Evolutionary conservation across 192 early-diverging fungal genomes (phyloP).

Genomic region (Jimgerdemannia lactiflua): DNA sequence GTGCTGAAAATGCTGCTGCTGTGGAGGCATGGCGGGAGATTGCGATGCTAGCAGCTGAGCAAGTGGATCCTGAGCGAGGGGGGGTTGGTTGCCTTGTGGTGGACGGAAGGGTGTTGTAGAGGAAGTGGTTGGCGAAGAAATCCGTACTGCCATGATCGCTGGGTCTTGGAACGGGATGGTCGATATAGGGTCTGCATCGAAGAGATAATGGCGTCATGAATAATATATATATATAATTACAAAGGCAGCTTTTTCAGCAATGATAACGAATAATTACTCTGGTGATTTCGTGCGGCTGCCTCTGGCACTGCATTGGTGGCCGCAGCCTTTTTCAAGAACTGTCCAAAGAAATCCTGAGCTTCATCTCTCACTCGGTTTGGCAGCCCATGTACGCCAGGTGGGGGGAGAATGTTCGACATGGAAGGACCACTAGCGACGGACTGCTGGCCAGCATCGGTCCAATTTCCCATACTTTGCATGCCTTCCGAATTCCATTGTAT

Average conservation of each 20-base stretch:
- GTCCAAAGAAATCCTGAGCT: conserved; percentile 54
- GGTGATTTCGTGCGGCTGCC: conserved; percentile 5
- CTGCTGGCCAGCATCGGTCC: conserved; percentile 3
- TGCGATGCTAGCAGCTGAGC: background rate
- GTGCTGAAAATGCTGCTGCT: background rate
- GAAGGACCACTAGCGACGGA: background rate
- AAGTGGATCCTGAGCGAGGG: background rate
- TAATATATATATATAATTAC: background rate
- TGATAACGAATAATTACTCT: background rate
- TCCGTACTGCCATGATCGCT: conserved; percentile 55
- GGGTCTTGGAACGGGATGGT: conserved; percentile 54
- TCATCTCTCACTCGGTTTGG: conserved; percentile 25
- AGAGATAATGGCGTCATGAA: background rate
- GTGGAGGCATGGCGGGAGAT: background rate
- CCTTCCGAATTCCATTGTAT: conserved; percentile 20
- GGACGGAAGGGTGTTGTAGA: background rate
- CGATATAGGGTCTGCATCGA: conserved; percentile 2
- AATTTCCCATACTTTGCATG: conserved; percentile 13
- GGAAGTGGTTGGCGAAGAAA: conserved; percentile 15
- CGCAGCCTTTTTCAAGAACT: conserved; percentile 55
- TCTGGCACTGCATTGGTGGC: conserved; percentile 15
- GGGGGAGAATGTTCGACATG: conserved; percentile 10
- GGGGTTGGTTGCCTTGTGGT: background rate
- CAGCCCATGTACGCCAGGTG: conserved; percentile 1
- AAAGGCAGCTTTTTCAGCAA: conserved; percentile 3